These are phyloP conservation scores for Chrysanthemum lavandulifolium DNA, from an alignment of 129 eudicot species.

Conservation along the genomic window DNA sequence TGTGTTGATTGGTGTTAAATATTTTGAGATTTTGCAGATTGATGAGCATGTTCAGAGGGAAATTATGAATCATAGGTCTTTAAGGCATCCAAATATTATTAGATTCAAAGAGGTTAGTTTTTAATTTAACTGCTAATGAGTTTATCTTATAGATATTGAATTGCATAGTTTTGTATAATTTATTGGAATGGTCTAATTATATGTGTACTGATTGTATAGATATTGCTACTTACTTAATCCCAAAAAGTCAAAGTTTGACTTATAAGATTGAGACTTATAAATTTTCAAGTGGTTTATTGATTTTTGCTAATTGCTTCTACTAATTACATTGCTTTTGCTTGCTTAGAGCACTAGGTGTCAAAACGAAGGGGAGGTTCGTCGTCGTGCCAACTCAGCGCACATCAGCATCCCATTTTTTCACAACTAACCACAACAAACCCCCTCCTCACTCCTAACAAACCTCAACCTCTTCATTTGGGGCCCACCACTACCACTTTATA, in stretches of 20 bases:
- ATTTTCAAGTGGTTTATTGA: background rate
- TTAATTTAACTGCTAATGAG: background rate
- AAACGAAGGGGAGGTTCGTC: no score
- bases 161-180: no score
- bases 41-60: constrained; percentile 90
- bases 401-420: no score
- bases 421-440: no score
- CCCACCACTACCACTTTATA: no score
- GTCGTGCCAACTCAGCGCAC: no score
- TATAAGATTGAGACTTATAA: background rate
- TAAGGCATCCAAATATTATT: constrained; percentile 81
- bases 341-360: no score
- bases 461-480: no score
- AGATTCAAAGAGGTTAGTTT: constrained; percentile 78
- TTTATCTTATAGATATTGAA: background rate
- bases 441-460: no score
- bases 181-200: no score
- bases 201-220: background rate
- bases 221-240: background rate
- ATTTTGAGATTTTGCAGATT: constrained; percentile 46
- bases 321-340: constrained; percentile 1
- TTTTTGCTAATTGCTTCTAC: constrained; percentile 3
- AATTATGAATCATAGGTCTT: constrained; percentile 74
- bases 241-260: constrained; percentile 18
- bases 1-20: background rate